These are phyloP conservation scores for Colletotrichum cordylinicola DNA, from an alignment of 2,329 filamentous ascomycete species.

Conservation along the genomic window DNA sequence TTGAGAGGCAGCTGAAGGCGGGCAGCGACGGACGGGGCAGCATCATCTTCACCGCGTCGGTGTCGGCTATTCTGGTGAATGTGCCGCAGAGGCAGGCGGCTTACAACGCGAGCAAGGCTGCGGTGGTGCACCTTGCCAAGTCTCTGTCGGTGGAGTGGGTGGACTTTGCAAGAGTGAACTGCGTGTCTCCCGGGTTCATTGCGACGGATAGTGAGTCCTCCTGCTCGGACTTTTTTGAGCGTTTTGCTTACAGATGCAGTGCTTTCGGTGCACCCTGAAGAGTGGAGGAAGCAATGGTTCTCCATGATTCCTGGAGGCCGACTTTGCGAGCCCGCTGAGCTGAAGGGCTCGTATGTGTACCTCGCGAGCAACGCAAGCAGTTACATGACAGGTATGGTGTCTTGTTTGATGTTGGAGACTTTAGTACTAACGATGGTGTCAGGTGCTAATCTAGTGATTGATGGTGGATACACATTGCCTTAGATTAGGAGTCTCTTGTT, in stretches of 20 bases:
- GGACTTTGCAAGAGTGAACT: constrained; percentile 50
- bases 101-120: constrained; percentile 80
- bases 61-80: constrained; percentile 45
- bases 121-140: constrained; percentile 72
- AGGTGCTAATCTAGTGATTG: constrained; percentile 53
- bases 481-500: constrained; percentile 29
- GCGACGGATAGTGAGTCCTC: constrained; percentile 10
- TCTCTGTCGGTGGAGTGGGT: constrained; percentile 80
- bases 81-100: constrained; percentile 48
- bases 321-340: constrained; percentile 18
- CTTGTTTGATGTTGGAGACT: constrained; percentile 2
- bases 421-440: background rate
- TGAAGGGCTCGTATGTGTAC: constrained; percentile 64
- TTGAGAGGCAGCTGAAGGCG: constrained; percentile 37
- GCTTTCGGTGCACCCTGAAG: constrained; percentile 51
- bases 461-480: constrained; percentile 63
- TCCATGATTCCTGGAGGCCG: constrained; percentile 16
- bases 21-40: constrained; percentile 31
- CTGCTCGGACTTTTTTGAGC: constrained; percentile 60
- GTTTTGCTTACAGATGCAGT: constrained; percentile 43
- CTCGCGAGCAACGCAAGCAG: constrained; percentile 43
- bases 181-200: constrained; percentile 18
- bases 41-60: constrained; percentile 46
- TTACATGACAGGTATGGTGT: constrained; percentile 40
- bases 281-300: constrained; percentile 51